Evolutionary conservation across 371 early-diverging fungal species (phyloP), one percentile per base, ranked within the genome.

Genomic region (Nematocida homosporus): DNA sequence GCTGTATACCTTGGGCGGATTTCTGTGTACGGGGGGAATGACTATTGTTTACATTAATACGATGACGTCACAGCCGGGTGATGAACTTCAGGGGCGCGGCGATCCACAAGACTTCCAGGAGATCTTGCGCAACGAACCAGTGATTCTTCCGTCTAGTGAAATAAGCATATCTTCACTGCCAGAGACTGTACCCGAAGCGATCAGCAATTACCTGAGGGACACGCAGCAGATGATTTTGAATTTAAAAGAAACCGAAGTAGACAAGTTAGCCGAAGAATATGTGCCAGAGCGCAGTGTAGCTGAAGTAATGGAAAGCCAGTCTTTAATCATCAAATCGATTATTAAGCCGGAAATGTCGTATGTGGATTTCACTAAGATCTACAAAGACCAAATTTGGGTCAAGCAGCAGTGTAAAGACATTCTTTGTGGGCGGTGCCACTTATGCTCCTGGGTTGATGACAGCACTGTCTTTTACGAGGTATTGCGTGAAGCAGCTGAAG

Each of bases 381-480:
- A 53, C 6, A 13, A 8, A 18, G 38, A 37, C 29, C 44, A 68
- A 16, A 35, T 59, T 23, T 29, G 27, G 29, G 29, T 3, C 25
- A 10, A 8, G 10, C 5, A 35, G 25, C 27, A 68, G 16, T 56
- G 69, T 53, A 56, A 42, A 23, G 41, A 56, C 18, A 56, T 55
- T 30, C 23, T 68, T 10, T 68, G 69, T 30, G 69, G 69, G 1
- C 41, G 60, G 41, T 68, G 69, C 69, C 30, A 29, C n/a, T 34
- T 48, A 4, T 68, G 69, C 61, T 6, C 47, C 44, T 44, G 44
- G 27, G 44, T 68, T n/a, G 29, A 30, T 23, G 37, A 68, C 20
- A 56, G 55, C 60, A 4, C 2, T 37, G 41, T 20, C 50, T 50
- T 68, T n/a, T 68, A 29, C 29, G 34, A 3, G 5, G n/a, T 48